Percentiles rank a stretch among this genome's conserved stretches.
These are phyloP conservation scores for Mimosa bimucronata DNA, from an alignment of 306 rosid species.

Conservation along the genomic window DNA sequence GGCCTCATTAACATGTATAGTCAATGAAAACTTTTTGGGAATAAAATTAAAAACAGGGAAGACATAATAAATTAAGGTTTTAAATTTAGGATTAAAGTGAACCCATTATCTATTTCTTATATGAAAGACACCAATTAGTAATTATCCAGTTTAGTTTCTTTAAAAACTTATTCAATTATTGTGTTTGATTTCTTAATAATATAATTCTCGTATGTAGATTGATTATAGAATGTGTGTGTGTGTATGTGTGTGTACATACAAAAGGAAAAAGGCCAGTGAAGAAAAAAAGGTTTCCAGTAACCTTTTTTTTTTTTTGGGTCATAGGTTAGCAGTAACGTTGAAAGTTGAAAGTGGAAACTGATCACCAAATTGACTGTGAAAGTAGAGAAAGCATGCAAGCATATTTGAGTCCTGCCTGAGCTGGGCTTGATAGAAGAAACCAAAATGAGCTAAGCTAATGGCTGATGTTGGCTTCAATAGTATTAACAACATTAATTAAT, in stretches of 20 bases:
- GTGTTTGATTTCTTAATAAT: not conserved
- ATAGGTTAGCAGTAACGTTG: too few relatives aligned
- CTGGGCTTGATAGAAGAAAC: not conserved
- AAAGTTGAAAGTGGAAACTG: not conserved
- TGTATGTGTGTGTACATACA: too few relatives aligned
- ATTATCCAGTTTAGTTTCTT: too few relatives aligned
- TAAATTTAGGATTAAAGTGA: too few relatives aligned
- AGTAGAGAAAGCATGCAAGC: not conserved
- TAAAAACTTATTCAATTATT: not conserved
- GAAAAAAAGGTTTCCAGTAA: not conserved
- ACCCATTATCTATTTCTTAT: too few relatives aligned
- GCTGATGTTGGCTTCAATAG: not conserved
- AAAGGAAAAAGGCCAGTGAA: not conserved
- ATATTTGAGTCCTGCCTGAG: not conserved
- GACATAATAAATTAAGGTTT: too few relatives aligned
- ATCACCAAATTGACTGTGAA: constrained; percentile 10
- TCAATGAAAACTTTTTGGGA: too few relatives aligned
- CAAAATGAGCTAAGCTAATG: constrained; percentile 24
- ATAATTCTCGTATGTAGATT: not conserved
- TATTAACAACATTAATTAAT: not conserved
- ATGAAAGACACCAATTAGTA: too few relatives aligned
- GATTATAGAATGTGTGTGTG: not conserved
- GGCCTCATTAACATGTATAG: too few relatives aligned
- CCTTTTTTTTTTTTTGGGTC: too few relatives aligned
- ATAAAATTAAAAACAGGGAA: too few relatives aligned